These are phyloP conservation scores for Cladophialophora yegresii DNA, from an alignment of 2,329 filamentous ascomycete species.

Conservation along the genomic window DNA sequence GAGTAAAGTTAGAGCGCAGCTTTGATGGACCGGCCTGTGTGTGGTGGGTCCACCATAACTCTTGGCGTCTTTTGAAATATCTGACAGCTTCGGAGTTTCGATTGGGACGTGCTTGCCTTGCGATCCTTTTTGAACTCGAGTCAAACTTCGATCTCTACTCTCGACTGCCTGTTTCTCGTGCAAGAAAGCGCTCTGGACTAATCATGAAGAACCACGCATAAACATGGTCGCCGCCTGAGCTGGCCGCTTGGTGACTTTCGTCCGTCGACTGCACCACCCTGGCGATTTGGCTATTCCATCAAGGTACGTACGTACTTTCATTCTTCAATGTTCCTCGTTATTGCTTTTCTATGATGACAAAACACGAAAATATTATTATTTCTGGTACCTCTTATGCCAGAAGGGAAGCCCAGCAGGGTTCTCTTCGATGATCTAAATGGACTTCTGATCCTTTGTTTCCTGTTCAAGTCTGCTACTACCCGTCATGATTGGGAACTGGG, in stretches of 20 bases:
- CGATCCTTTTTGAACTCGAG: not conserved
- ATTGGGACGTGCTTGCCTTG: not conserved
- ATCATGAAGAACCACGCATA: not conserved
- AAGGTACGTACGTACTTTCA: constrained; percentile 15
- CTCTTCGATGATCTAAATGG: constrained; percentile 76
- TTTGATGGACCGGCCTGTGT: constrained; percentile 4
- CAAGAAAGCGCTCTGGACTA: too few relatives aligned
- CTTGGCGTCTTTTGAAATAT: constrained; percentile 12
- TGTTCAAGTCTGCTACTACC: not conserved
- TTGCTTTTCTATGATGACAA: constrained; percentile 67
- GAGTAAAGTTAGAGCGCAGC: not conserved
- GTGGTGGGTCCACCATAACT: constrained; percentile 19
- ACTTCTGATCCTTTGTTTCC: constrained; percentile 67
- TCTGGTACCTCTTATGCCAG: constrained; percentile 99
- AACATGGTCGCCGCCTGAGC: too few relatives aligned
- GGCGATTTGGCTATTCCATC: not conserved
- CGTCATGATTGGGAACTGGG: not conserved
- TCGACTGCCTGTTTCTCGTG: not conserved
- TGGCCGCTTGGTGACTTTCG: not conserved
- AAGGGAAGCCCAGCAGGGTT: constrained; percentile 47
- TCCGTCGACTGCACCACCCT: not conserved
- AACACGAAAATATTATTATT: constrained; percentile 57
- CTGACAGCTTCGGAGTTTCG: not conserved
- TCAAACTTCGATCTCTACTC: not conserved
- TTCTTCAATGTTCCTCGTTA: constrained; percentile 23